Base-by-base conservation (phyloP, 2,329 filamentous ascomycete genomes). In the Albophoma yamanashiensis region DNA sequence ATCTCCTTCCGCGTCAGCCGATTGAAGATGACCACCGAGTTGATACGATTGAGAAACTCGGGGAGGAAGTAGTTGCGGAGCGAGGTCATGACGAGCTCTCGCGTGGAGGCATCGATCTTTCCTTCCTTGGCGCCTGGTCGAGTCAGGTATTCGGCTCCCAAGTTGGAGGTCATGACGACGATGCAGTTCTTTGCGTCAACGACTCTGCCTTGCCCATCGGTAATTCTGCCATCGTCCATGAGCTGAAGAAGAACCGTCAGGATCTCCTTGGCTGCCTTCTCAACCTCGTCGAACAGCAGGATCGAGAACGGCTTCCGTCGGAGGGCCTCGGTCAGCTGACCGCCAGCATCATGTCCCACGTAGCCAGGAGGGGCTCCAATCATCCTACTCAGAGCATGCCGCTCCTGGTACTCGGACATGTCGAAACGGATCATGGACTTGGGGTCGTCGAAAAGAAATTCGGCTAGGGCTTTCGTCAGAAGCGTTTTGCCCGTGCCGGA, bases 381-480 rank as follows among this genome's bases (percentile, higher is more conserved):
- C 91, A 99, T 97, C 62, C 94, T 87, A 72, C 91, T 96, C 17
- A 99, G 84, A 0, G 93, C 89, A 73, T 99, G 94, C 6, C 93
- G 88, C 76, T 99, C 94, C 75, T 99, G 95, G 75, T 99, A 99
- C 75, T 99, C 94, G 6, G 93, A 97, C 94, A 99, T 99, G 73
- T 99, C 94, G 78, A 99, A 96, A 45, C 94, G 89, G 68, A 99
- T 96, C 94, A 99, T 97, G 40, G 93, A 81, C 79, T 97, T 97
- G 34, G 93, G 78, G 67, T 99, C 94, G 71, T 99, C 94, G 78
- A 99, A 99, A 36, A 99, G 81, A 79, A 99, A 99, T 74, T 99
- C 94, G 56, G 94, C 94, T 62, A 99, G 82, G 20, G 93, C 94
- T 76, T 99, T 99, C 65, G 93, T 97, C 61, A 99, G 86, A 25